Percentiles rank a stretch among this genome's conserved stretches.
Conservation (phyloP, 164 flowering plant species). For the Protea cynaroides region DNA sequence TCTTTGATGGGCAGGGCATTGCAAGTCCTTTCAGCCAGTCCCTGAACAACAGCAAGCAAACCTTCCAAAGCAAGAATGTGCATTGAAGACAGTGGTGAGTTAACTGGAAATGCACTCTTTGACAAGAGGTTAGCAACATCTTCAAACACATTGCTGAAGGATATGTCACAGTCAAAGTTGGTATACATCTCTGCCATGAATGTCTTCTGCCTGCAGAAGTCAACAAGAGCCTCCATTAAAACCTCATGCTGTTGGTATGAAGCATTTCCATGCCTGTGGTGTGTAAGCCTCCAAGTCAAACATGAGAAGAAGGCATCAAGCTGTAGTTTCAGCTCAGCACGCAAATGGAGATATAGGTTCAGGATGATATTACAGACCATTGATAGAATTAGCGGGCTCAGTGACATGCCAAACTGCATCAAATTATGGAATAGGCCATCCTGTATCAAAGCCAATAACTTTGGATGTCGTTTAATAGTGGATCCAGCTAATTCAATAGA, state of each 20-base stretch:
- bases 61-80: conserved; percentile 41
- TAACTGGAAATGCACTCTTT: conserved; percentile 41
- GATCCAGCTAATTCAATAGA: conserved; percentile 37
- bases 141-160: conserved; percentile 32
- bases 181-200: conserved; percentile 46
- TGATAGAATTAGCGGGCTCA: conserved; percentile 38
- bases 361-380: conserved; percentile 37
- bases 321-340: conserved; percentile 31
- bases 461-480: conserved; percentile 24
- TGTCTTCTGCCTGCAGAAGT: conserved; percentile 40
- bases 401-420: conserved; percentile 39
- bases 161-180: conserved; percentile 38
- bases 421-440: conserved; percentile 33
- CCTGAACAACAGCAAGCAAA: conserved; percentile 34
- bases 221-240: conserved; percentile 41
- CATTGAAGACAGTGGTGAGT: conserved; percentile 33
- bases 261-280: conserved; percentile 30
- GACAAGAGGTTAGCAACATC: conserved; percentile 34
- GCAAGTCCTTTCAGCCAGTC: conserved; percentile 35
- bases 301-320: conserved; percentile 42
- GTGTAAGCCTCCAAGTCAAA: conserved; percentile 33
- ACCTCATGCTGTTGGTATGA: conserved; percentile 44
- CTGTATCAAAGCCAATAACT: conserved; percentile 29
- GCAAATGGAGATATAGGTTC: conserved; percentile 33
- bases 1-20: conserved; percentile 15